Percentiles rank a stretch among this genome's conserved stretches.
These are phyloP conservation scores for Fusarium musae DNA, from an alignment of 2,329 filamentous ascomycete species.

Conservation along the genomic window DNA sequence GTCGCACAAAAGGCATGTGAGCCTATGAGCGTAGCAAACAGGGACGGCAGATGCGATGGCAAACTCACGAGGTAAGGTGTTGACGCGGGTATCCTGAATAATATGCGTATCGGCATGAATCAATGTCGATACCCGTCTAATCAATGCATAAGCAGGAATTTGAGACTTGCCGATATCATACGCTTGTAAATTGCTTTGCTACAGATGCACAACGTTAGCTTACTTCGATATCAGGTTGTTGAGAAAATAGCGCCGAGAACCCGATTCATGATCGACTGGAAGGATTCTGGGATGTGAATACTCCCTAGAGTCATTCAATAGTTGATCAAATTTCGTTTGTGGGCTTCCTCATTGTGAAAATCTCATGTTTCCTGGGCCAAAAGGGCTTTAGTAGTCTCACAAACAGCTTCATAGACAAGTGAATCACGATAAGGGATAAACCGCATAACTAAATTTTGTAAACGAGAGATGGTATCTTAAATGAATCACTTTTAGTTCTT, in stretches of 20 bases:
- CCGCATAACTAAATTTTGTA: not conserved
- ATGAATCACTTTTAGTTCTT: not conserved
- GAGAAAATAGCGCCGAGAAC: not conserved
- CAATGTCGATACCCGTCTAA: not conserved
- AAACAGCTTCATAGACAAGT: not conserved
- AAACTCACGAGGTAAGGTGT: conserved; percentile 20
- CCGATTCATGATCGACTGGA: not conserved
- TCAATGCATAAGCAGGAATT: not conserved
- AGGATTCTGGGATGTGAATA: not conserved
- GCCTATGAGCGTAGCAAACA: not conserved
- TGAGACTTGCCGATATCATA: not conserved
- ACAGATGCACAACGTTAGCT: not conserved
- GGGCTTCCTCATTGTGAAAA: not conserved
- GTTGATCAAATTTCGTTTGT: not conserved
- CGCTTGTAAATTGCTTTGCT: not conserved
- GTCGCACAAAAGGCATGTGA: conserved; percentile 1
- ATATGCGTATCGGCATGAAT: not conserved
- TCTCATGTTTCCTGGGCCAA: not conserved
- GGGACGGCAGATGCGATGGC: not conserved
- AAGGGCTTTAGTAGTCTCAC: not conserved
- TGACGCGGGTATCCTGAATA: not conserved
- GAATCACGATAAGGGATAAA: not conserved
- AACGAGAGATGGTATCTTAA: not conserved
- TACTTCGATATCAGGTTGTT: not conserved
- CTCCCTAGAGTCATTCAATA: not conserved